Percentiles rank a stretch among this genome's conserved stretches.
Evolutionary conservation across 805 yeast species (phyloP).

Genomic region (Yamadazyma sp.): DNA sequence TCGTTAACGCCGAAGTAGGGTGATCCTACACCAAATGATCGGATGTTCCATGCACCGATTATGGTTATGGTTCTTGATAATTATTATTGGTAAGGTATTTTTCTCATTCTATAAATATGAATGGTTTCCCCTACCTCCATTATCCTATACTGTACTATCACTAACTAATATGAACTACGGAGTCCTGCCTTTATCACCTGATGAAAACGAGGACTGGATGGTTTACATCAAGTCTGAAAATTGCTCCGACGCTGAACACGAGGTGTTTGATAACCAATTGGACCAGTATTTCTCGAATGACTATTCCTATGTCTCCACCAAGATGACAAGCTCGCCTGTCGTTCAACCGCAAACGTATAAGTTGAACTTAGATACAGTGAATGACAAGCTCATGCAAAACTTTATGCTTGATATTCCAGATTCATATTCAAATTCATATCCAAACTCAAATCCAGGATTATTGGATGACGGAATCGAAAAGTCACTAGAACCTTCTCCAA

Average conservation of each 20-base stretch:
- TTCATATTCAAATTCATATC: no score
- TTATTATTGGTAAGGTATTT: no score
- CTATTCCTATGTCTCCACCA: conserved; percentile 3
- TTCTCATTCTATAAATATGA: no score
- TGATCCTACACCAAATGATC: conserved; percentile 1
- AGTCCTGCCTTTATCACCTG: conserved; percentile 14
- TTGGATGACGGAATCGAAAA: no score
- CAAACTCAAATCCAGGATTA: no score
- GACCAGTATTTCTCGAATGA: conserved; percentile 4
- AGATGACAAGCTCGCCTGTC: conserved; percentile 6
- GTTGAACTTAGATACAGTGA: conserved; percentile 15
- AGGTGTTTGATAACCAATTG: conserved; percentile 5
- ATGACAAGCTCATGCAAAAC: conserved; percentile 6
- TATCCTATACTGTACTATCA: no score
- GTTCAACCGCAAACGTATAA: conserved; percentile 1
- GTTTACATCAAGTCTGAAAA: conserved; percentile 10
- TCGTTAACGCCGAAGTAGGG: conserved; percentile 1
- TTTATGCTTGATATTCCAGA: not conserved
- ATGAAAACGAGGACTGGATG: conserved; percentile 17
- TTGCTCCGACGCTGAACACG: not conserved
- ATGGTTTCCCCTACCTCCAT: no score
- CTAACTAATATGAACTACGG: no score
- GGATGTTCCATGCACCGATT: no score
- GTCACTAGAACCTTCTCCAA: no score
- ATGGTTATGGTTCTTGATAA: no score